These are phyloP conservation scores for Astraeus odoratus DNA, from an alignment of 768 basidiomycete species.

Conservation along the genomic window DNA sequence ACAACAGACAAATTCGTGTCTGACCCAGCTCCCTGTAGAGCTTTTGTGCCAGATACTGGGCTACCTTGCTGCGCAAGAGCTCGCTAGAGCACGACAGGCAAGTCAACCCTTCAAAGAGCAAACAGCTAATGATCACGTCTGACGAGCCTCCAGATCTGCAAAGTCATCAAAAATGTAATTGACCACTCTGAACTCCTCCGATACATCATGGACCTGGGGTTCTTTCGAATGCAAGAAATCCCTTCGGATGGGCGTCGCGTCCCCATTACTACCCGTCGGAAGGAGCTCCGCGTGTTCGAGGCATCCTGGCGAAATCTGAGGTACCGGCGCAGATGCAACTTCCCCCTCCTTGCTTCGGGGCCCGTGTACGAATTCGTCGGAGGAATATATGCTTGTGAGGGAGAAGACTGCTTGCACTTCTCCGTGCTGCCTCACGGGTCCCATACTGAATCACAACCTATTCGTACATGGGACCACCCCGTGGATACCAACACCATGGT, in stretches of 20 bases:
- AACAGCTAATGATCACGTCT: not conserved
- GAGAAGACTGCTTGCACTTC: slow-evolving; percentile 44
- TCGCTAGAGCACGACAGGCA: slow-evolving; percentile 30
- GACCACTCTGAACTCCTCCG: slow-evolving; percentile 38
- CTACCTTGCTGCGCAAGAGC: slow-evolving; percentile 29
- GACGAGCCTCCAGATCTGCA: slow-evolving; percentile 29
- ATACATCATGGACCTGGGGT: slow-evolving; percentile 45
- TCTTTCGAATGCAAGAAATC: slow-evolving; percentile 37
- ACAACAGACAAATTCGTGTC: slow-evolving; percentile 3
- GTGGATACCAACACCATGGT: slow-evolving; percentile 38
- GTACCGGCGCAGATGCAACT: slow-evolving; percentile 31
- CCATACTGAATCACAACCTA: slow-evolving; percentile 9
- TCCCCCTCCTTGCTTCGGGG: slow-evolving; percentile 38
- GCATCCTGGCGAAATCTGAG: slow-evolving; percentile 40
- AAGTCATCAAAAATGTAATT: slow-evolving; percentile 32
- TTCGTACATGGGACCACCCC: slow-evolving; percentile 36
- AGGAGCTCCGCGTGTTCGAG: slow-evolving; percentile 36
- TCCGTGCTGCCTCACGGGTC: slow-evolving; percentile 11
- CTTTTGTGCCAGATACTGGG: slow-evolving; percentile 32
- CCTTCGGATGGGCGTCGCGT: slow-evolving; percentile 19
- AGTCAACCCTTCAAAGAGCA: not conserved
- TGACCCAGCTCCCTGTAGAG: slow-evolving; percentile 33
- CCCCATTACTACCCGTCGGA: slow-evolving; percentile 36
- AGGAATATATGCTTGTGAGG: slow-evolving; percentile 40
- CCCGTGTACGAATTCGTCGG: slow-evolving; percentile 47